Conservation (phyloP, 2,329 filamentous ascomycete species). For the Hypocrella siamensis region DNA sequence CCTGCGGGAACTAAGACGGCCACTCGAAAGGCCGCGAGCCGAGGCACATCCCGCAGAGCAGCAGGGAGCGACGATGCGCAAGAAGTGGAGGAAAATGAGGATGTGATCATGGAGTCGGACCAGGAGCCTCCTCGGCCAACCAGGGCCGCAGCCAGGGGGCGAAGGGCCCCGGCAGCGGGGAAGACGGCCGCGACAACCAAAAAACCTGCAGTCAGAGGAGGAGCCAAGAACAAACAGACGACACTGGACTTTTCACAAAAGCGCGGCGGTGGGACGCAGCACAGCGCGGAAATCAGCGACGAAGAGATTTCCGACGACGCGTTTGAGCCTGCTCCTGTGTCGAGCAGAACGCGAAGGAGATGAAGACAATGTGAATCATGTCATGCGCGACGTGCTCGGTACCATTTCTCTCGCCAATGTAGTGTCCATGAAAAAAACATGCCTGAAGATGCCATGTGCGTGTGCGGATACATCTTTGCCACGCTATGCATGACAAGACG, state of each 20-base stretch:
- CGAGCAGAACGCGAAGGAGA: conserved; percentile 16
- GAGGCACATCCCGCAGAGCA: conserved; percentile 10
- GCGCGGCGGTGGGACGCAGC: conserved; percentile 23
- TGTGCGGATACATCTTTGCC: no score
- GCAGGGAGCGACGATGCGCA: conserved; percentile 19
- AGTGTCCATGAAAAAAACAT: no score
- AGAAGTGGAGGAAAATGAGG: conserved; percentile 28
- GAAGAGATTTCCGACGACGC: conserved; percentile 49
- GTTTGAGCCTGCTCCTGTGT: conserved; percentile 36
- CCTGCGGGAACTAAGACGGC: conserved; percentile 23
- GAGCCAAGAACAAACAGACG: conserved; percentile 14
- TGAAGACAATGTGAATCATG: no score
- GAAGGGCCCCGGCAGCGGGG: conserved; percentile 7
- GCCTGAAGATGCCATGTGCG: no score
- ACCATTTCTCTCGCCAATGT: no score
- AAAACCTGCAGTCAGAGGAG: conserved; percentile 4
- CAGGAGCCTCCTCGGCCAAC: conserved; percentile 23
- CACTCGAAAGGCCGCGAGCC: conserved; percentile 17
- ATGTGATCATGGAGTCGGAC: conserved; percentile 38
- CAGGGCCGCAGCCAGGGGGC: conserved; percentile 15
- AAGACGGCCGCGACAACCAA: conserved; percentile 6
- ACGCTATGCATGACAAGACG: no score
- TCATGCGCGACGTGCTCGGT: no score
- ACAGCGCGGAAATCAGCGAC: conserved; percentile 44
- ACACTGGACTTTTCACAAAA: conserved; percentile 22